A percentile compares a stretch with the other conserved stretches of the same genome.
Evolutionary conservation across 2,329 filamentous ascomycete genomes (phyloP).

Genomic region (Xylaria hypoxylon): DNA sequence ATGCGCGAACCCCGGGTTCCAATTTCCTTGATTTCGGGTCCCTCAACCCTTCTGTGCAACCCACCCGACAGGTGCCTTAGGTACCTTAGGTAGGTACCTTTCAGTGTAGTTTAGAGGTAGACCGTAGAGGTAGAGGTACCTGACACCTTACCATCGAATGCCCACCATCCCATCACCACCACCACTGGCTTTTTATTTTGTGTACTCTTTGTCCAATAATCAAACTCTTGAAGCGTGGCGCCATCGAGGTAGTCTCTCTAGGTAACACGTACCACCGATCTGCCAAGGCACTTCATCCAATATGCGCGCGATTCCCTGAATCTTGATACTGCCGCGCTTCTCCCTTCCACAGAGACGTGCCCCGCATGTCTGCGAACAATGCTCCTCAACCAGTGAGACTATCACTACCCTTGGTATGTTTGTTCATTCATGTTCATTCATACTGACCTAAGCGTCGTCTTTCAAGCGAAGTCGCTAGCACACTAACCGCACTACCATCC

Average conservation of each 20-base stretch:
- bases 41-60: neutral
- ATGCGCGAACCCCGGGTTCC: conserved; percentile 39
- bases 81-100: neutral
- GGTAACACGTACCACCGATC: too few relatives aligned
- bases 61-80: neutral
- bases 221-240: neutral
- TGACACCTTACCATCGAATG: neutral
- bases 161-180: neutral
- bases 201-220: neutral
- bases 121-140: too few relatives aligned
- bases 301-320: conserved; percentile 44
- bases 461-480: neutral
- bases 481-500: conserved; percentile 15
- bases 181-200: too few relatives aligned
- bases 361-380: conserved; percentile 65
- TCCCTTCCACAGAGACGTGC: conserved; percentile 44
- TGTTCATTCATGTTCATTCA: neutral
- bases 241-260: neutral
- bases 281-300: conserved; percentile 27
- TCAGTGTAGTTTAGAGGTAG: too few relatives aligned
- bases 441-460: neutral
- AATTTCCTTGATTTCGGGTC: conserved; percentile 16
- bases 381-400: conserved; percentile 79
- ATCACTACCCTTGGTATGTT: conserved; percentile 76
- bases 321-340: conserved; percentile 31